Evolutionary conservation across 306 rosid genomes (phyloP).

Genomic region (Prosopis cineraria): DNA sequence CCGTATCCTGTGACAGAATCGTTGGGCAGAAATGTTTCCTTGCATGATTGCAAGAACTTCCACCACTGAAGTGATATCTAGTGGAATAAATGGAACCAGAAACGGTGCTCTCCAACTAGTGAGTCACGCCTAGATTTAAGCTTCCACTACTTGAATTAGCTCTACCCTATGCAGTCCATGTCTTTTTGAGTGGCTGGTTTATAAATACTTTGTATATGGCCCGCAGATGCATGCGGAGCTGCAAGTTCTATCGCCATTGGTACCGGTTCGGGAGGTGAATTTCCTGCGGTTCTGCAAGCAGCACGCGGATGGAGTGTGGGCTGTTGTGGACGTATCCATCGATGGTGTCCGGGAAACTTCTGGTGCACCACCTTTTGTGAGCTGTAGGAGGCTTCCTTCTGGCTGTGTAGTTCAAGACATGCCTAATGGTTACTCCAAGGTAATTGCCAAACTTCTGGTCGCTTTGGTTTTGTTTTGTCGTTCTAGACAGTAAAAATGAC

Average conservation of each 20-base stretch:
- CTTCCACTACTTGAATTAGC: not conserved
- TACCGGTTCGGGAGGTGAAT: conserved; percentile 81
- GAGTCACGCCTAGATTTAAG: conserved; percentile 11
- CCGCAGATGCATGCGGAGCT: conserved; percentile 90
- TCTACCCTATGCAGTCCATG: not conserved
- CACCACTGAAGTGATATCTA: conserved; percentile 72
- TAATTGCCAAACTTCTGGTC: conserved; percentile 22
- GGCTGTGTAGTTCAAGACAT: conserved; percentile 96
- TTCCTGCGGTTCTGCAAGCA: conserved; percentile 95
- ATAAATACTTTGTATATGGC: not conserved
- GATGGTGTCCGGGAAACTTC: conserved; percentile 66
- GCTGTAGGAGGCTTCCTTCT: conserved; percentile 89
- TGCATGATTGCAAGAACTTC: conserved; percentile 78
- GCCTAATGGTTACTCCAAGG: conserved; percentile 99
- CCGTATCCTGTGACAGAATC: conserved; percentile 46
- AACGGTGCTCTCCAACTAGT: conserved; percentile 93
- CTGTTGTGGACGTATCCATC: conserved; percentile 58
- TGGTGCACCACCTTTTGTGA: conserved; percentile 32
- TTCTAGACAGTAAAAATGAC: conserved; percentile 35
- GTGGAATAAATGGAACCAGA: conserved; percentile 86
- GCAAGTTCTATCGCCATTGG: conserved; percentile 92
- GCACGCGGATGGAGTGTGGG: conserved; percentile 82
- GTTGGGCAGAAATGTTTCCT: conserved; percentile 97
- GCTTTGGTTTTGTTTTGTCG: not conserved
- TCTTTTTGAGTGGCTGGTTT: not conserved